Evolutionary conservation across 2,329 filamentous ascomycete species (phyloP).

Genomic region (Metarhizium guizhouense): DNA sequence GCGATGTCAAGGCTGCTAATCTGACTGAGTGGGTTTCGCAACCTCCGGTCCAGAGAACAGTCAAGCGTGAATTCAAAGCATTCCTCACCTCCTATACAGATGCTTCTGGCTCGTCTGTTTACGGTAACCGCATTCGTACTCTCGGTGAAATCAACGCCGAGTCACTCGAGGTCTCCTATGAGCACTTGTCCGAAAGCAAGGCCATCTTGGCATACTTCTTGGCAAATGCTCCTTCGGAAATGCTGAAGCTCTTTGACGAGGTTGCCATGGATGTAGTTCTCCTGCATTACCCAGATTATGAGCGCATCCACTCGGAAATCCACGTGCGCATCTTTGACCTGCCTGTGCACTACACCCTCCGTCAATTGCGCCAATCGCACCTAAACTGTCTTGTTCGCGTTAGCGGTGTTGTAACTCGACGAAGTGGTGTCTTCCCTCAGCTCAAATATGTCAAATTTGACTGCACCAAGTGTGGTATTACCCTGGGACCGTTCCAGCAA

Average conservation of each 20-base stretch:
- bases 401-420: conserved; percentile 86
- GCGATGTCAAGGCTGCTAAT: conserved; percentile 87
- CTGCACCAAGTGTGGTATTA: conserved; percentile 85
- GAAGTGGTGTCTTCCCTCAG: conserved; percentile 93
- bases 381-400: conserved; percentile 93
- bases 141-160: conserved; percentile 97
- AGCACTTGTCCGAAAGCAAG: conserved; percentile 82
- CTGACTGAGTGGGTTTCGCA: conserved; percentile 93
- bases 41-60: conserved; percentile 81
- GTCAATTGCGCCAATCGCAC: conserved; percentile 89
- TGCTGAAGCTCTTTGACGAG: conserved; percentile 91
- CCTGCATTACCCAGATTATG: conserved; percentile 94
- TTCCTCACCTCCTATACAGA: conserved; percentile 97
- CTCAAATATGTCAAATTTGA: conserved; percentile 98
- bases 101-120: conserved; percentile 80
- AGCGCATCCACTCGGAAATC: conserved; percentile 94
- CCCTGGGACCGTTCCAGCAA: conserved; percentile 91
- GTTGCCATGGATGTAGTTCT: conserved; percentile 95
- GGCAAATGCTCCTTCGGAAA: conserved; percentile 89
- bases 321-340: conserved; percentile 95
- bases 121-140: conserved; percentile 86
- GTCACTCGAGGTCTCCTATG: conserved; percentile 91
- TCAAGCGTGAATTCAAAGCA: conserved; percentile 93
- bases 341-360: conserved; percentile 88
- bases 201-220: conserved; percentile 93